Evolutionary conservation across 1,139 yeast genomes (phyloP).

Genomic region (Saccharomyces hybrid): DNA sequence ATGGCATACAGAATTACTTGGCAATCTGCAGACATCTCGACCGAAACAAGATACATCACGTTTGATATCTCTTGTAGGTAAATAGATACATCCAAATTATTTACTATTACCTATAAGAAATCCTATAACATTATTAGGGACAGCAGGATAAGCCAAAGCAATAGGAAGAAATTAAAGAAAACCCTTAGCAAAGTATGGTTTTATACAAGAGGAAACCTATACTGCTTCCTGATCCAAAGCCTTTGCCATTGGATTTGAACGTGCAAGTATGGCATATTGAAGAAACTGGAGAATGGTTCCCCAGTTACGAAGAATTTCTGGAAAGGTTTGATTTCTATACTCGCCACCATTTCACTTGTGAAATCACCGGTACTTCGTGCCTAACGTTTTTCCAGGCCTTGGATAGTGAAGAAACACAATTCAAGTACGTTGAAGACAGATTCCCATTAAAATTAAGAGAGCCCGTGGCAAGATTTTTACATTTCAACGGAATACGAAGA

Average conservation of each 20-base stretch:
- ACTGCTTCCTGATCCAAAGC: constrained; percentile 47
- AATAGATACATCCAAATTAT: background rate
- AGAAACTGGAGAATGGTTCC: constrained; percentile 83
- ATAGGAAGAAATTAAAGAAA: background rate
- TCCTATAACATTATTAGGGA: background rate
- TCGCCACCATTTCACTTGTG: constrained; percentile 81
- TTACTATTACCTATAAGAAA: background rate
- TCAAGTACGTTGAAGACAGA: constrained; percentile 62
- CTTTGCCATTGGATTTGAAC: constrained; percentile 45
- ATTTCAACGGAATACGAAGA: constrained; percentile 76
- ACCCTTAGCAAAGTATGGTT: constrained; percentile 38
- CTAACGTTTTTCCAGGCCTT: constrained; percentile 85
- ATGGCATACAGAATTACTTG: background rate
- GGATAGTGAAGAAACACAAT: constrained; percentile 63
- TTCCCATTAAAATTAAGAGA: constrained; percentile 91
- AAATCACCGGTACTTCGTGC: constrained; percentile 89
- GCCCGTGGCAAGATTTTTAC: constrained; percentile 77
- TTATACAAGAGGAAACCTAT: constrained; percentile 68
- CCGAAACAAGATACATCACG: background rate
- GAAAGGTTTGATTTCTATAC: constrained; percentile 62
- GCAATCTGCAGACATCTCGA: background rate
- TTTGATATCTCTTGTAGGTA: background rate
- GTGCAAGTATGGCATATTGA: constrained; percentile 70
- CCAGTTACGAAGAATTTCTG: constrained; percentile 66
- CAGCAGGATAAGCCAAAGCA: background rate